phyloP scores from a whole-genome alignment of 495 filamentous ascomycete species.

The Talaromyces trachyspermus region DNA sequence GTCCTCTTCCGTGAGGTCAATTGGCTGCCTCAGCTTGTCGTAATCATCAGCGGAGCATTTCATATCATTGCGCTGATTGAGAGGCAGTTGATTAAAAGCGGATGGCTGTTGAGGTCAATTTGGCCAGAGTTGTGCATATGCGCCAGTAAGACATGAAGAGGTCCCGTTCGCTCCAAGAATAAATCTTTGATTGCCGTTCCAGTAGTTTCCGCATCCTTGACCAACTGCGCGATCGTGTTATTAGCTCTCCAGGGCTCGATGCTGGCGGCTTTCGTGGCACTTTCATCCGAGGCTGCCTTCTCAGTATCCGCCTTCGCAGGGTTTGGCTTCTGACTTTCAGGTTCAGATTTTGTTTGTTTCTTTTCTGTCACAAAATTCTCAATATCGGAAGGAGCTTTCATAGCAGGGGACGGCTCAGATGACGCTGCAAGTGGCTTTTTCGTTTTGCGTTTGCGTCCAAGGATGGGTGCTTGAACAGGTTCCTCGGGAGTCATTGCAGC shows the following conservation, averaged over 20 bases:
- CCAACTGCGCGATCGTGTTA: conserved; percentile 33
- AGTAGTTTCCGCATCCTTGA: conserved; percentile 32
- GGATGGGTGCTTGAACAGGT: conserved; percentile 68
- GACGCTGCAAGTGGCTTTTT: conserved; percentile 55
- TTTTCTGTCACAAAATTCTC: neutral
- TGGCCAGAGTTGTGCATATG: conserved; percentile 42
- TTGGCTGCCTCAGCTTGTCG: conserved; percentile 28
- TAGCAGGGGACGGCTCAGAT: conserved; percentile 34
- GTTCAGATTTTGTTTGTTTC: neutral
- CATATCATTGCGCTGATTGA: conserved; percentile 46
- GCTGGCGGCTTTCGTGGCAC: conserved; percentile 5
- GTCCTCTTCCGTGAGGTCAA: conserved; percentile 32
- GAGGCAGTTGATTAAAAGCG: conserved; percentile 49
- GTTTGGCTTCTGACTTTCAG: conserved; percentile 14
- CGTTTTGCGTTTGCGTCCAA: conserved; percentile 85
- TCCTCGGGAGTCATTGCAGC: conserved; percentile 46
- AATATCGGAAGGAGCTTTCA: conserved; percentile 20
- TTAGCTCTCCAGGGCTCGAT: conserved; percentile 35
- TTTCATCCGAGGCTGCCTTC: neutral
- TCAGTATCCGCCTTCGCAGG: neutral
- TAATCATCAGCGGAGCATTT: conserved; percentile 40
- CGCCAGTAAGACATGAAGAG: conserved; percentile 38
- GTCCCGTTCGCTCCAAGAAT: conserved; percentile 31
- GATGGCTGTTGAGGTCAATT: conserved; percentile 40
- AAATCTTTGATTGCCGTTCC: conserved; percentile 32